A percentile compares a stretch with the other conserved stretches of the same genome.
Evolutionary conservation across 2,329 filamentous ascomycete genomes (phyloP).

Genomic region (Fusarium domesticum): DNA sequence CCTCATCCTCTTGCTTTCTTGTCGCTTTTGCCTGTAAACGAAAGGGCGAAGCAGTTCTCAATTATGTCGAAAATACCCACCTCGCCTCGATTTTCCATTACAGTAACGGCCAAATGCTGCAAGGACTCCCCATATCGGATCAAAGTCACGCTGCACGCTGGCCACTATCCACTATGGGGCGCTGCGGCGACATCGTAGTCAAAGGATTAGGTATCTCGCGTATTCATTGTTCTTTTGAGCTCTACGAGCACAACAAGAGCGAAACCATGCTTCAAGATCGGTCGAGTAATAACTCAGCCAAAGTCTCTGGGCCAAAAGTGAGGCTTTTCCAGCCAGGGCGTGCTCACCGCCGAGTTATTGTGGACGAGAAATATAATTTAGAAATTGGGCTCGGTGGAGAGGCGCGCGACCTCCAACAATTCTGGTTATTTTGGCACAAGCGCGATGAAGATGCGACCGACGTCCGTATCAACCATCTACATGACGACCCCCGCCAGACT

Average conservation of each 20-base stretch:
- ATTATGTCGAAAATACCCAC: neutral
- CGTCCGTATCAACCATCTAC: neutral
- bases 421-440: neutral
- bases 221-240: conserved; percentile 1
- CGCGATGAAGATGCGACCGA: neutral
- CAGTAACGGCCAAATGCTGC: neutral
- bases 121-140: neutral
- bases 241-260: neutral
- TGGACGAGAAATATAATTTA: neutral
- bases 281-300: neutral
- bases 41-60: neutral
- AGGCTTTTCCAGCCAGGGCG: neutral
- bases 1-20: neutral
- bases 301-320: neutral
- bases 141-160: neutral
- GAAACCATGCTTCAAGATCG: neutral
- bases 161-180: conserved; percentile 2
- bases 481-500: neutral
- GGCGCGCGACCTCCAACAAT: neutral
- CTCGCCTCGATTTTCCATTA: neutral
- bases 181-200: neutral
- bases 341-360: conserved; percentile 1
- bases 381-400: neutral
- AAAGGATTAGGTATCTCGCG: neutral
- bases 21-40: neutral